These are phyloP conservation scores for Cichorium intybus DNA, from an alignment of 140 eudicot genomes.

Conservation along the genomic window DNA sequence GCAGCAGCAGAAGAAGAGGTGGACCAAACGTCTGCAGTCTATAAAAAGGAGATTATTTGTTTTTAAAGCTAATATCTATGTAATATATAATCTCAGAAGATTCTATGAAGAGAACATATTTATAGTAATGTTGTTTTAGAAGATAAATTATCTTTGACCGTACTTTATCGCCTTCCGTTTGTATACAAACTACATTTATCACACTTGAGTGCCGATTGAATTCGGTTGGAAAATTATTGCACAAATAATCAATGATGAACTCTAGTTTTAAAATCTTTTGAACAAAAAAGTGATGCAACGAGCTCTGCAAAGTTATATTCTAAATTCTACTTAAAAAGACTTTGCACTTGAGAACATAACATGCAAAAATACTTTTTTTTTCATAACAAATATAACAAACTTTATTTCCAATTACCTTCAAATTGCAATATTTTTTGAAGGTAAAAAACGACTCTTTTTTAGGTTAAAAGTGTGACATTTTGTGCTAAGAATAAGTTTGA, in stretches of 20 bases:
- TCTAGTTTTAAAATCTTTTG: neutral
- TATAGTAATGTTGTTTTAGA: slow-evolving; percentile 2
- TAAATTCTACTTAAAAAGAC: neutral
- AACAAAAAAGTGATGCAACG: neutral
- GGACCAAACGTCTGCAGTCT: no score
- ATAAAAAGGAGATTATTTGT: no score
- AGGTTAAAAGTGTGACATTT: no score
- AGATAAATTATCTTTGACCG: slow-evolving; percentile 3
- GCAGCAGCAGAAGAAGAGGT: no score
- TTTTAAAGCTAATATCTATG: slow-evolving; percentile 20
- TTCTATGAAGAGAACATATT: slow-evolving; percentile 34
- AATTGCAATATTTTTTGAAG: no score
- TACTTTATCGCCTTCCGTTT: slow-evolving; percentile 7
- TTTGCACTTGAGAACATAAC: neutral
- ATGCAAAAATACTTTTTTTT: neutral
- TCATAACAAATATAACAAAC: no score
- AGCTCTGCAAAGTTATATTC: neutral
- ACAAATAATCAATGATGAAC: no score
- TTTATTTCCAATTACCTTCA: no score
- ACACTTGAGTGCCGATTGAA: neutral
- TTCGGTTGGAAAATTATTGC: no score
- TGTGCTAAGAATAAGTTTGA: no score
- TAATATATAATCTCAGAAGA: slow-evolving; percentile 30
- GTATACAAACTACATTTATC: slow-evolving; percentile 2
- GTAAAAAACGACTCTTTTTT: no score